Percentiles rank a stretch among this genome's conserved stretches.
phyloP scores from a whole-genome alignment of 352 stramenopile genomes.

The Pythium graminicola region DNA sequence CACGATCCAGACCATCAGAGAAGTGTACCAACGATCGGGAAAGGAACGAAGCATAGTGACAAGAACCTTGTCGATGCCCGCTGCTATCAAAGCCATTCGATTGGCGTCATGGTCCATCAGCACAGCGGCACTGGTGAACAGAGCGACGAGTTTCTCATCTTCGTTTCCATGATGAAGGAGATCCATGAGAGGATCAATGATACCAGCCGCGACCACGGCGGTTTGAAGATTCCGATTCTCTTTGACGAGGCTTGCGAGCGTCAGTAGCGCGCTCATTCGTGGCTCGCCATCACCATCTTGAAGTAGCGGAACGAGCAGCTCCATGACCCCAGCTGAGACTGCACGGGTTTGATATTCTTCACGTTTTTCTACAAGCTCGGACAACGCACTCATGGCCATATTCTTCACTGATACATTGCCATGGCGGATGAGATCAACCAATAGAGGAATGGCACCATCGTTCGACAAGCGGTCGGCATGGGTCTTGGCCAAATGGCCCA shows the following conservation, averaged over 20 bases:
- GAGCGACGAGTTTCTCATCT: neutral
- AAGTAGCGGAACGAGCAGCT: neutral
- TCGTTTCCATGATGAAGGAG: neutral
- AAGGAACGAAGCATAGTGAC: neutral
- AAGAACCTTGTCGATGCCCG: neutral
- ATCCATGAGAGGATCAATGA: neutral
- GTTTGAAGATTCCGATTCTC: neutral
- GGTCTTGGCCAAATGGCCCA: neutral
- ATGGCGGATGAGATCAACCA: neutral
- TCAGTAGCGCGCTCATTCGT: neutral
- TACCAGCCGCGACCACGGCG: neutral
- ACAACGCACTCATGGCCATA: neutral
- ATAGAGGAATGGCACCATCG: neutral
- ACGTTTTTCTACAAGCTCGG: neutral
- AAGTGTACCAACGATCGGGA: too few relatives aligned
- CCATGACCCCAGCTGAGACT: neutral
- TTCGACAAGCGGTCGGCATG: neutral
- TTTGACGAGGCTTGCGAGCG: neutral
- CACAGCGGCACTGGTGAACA: neutral
- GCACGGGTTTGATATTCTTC: neutral
- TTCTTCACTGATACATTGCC: neutral
- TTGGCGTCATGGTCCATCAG: neutral
- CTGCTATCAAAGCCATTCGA: neutral
- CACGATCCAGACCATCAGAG: too few relatives aligned
- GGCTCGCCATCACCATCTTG: neutral